A percentile compares a stretch with the other conserved stretches of the same genome.
phyloP scores from a whole-genome alignment of 306 rosid genomes.

The Hippophae tibetana region DNA sequence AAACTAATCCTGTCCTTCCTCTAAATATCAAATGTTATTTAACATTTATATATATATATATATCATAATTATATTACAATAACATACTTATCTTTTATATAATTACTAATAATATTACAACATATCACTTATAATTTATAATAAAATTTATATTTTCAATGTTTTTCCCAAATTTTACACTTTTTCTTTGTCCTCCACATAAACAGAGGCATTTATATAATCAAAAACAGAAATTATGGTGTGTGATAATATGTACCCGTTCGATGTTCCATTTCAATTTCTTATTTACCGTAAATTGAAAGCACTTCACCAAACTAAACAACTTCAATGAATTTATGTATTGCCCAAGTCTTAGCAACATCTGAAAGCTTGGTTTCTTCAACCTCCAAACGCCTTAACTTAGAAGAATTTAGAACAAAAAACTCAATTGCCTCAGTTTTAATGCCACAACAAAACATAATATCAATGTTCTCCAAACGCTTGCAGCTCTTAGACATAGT shows the following conservation, averaged over 20 bases:
- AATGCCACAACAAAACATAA: constrained; percentile 52
- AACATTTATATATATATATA: too few species aligned
- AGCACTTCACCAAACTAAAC: constrained; percentile 12
- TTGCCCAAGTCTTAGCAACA: constrained; percentile 41
- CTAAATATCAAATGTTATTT: too few species aligned
- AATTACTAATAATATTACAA: too few species aligned
- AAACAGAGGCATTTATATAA: too few species aligned
- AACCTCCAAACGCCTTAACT: constrained; percentile 49
- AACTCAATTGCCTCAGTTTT: constrained; percentile 39
- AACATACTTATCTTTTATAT: too few species aligned
- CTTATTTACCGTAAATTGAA: constrained; percentile 10
- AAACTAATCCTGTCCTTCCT: too few species aligned
- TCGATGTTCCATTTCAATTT: constrained; percentile 18
- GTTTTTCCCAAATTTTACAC: too few species aligned
- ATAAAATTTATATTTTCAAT: too few species aligned
- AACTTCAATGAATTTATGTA: constrained; percentile 42
- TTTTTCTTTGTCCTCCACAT: too few species aligned
- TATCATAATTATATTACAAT: too few species aligned
- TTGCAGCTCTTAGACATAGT: constrained; percentile 53
- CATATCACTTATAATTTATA: too few species aligned
- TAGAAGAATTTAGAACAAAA: constrained; percentile 34
- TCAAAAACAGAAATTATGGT: too few species aligned
- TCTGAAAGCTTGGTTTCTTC: constrained; percentile 61
- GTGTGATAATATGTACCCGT: constrained; percentile 19
- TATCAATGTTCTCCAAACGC: constrained; percentile 47